Conservation (phyloP, 169 alveolate species). For the Besnoitia besnoiti region DNA sequence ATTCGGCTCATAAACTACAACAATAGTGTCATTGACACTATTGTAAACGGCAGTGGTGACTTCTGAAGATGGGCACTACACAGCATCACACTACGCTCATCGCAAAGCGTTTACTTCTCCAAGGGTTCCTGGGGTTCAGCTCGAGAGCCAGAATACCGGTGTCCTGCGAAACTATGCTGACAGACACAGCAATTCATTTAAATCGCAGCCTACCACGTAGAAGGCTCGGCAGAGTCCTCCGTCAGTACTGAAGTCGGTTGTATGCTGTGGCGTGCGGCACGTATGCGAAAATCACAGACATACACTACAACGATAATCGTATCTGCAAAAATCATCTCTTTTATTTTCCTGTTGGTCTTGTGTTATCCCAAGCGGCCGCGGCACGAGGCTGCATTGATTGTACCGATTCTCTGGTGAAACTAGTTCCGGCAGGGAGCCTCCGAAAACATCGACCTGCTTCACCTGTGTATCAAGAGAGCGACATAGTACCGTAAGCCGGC, state of each 20-base stretch:
- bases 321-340: constrained; percentile 64
- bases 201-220: constrained; percentile 29
- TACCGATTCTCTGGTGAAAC: neutral
- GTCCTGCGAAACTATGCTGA: constrained; percentile 18
- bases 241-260: constrained; percentile 44
- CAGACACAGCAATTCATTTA: too few relatives aligned
- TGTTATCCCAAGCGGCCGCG: neutral
- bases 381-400: neutral
- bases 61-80: constrained; percentile 33
- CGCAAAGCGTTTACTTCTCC: constrained; percentile 45
- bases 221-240: constrained; percentile 67
- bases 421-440: constrained; percentile 22
- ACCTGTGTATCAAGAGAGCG: neutral
- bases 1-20: constrained; percentile 65
- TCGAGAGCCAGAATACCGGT: constrained; percentile 39
- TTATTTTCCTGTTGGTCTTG: constrained; percentile 47
- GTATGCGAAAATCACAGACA: neutral
- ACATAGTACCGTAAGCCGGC: neutral
- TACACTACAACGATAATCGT: constrained; percentile 57
- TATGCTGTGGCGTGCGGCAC: neutral
- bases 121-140: constrained; percentile 59
- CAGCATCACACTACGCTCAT: neutral
- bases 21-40: constrained; percentile 52
- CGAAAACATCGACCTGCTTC: constrained; percentile 60
- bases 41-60: constrained; percentile 66